Evolutionary conservation across 2,329 filamentous ascomycete species (phyloP).

Genomic region (Phialophora chinensis): DNA sequence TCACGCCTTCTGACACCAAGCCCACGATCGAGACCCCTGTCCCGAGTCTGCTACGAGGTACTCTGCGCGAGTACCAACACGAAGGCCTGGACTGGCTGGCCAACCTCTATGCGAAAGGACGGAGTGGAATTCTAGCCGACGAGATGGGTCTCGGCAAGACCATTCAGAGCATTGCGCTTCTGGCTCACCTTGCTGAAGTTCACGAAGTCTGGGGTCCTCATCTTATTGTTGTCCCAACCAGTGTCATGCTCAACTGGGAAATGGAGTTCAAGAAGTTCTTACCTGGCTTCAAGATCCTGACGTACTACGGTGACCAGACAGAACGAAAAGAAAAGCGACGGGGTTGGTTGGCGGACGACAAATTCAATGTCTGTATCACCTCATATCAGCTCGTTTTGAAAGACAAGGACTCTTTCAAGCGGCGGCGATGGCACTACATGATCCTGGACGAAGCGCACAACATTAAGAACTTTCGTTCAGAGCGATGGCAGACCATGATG

Average conservation of each 20-base stretch:
- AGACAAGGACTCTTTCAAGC: conserved; percentile 91
- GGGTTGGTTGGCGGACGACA: conserved; percentile 90
- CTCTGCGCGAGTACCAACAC: conserved; percentile 92
- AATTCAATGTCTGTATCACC: conserved; percentile 97
- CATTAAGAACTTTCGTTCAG: conserved; percentile 99
- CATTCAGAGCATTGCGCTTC: conserved; percentile 92
- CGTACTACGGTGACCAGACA: conserved; percentile 93
- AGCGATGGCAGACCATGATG: conserved; percentile 92
- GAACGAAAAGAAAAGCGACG: conserved; percentile 89
- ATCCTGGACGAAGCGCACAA: conserved; percentile 98
- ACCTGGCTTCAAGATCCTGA: conserved; percentile 95
- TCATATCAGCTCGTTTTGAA: conserved; percentile 96
- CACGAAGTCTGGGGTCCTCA: conserved; percentile 96
- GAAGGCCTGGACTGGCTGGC: conserved; percentile 97
- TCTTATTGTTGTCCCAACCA: conserved; percentile 93
- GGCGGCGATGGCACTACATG: conserved; percentile 95
- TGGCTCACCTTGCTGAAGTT: conserved; percentile 89
- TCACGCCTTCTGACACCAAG: conserved; percentile 35
- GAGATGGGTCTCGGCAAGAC: conserved; percentile 99
- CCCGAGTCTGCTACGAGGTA: conserved; percentile 84
- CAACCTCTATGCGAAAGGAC: conserved; percentile 86
- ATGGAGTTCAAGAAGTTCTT: conserved; percentile 99
- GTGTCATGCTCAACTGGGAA: conserved; percentile 99
- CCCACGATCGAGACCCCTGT: conserved; percentile 41
- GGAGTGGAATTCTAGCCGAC: conserved; percentile 94